These are phyloP conservation scores for Termitomyces sp. DNA, from an alignment of 768 basidiomycete species.

Conservation along the genomic window DNA sequence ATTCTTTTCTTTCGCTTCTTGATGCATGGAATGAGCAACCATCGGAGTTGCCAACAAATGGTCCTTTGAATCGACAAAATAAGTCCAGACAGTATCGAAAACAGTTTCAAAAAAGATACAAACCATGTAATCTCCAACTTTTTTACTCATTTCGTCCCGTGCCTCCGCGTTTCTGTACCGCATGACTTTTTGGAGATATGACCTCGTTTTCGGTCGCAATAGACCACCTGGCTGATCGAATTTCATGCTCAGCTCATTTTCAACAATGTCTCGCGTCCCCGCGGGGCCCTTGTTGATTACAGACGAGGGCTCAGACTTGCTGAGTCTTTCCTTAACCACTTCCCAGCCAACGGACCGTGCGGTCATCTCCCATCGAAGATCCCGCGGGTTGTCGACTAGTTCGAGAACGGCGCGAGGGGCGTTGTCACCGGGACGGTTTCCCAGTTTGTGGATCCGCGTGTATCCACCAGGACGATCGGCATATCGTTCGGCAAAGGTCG, in stretches of 20 bases:
- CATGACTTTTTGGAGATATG: slow-evolving; percentile 72
- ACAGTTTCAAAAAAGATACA: slow-evolving; percentile 20
- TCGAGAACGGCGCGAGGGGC: slow-evolving; percentile 90
- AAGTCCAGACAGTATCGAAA: not conserved
- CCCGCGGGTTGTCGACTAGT: slow-evolving; percentile 90
- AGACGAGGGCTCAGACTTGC: slow-evolving; percentile 32
- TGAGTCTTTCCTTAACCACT: slow-evolving; percentile 51
- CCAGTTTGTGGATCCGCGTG: slow-evolving; percentile 89
- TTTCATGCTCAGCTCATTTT: slow-evolving; percentile 37
- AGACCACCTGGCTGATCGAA: slow-evolving; percentile 30
- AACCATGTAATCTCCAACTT: slow-evolving; percentile 64
- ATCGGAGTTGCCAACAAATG: slow-evolving; percentile 62
- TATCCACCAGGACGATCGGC: slow-evolving; percentile 83
- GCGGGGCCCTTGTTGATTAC: slow-evolving; percentile 47
- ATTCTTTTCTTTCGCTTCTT: slow-evolving; percentile 34
- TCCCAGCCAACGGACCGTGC: slow-evolving; percentile 88
- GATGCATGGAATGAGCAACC: slow-evolving; percentile 38
- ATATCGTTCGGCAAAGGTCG: slow-evolving; percentile 76
- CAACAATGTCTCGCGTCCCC: slow-evolving; percentile 39
- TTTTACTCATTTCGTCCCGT: slow-evolving; percentile 40
- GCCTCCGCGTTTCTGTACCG: slow-evolving; percentile 49
- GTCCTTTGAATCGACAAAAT: slow-evolving; percentile 37
- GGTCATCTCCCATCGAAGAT: slow-evolving; percentile 84
- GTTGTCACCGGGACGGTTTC: slow-evolving; percentile 87
- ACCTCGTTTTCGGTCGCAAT: slow-evolving; percentile 61